Base-by-base conservation (phyloP, 306 rosid species). In the Lathyrus tuberosus region DNA sequence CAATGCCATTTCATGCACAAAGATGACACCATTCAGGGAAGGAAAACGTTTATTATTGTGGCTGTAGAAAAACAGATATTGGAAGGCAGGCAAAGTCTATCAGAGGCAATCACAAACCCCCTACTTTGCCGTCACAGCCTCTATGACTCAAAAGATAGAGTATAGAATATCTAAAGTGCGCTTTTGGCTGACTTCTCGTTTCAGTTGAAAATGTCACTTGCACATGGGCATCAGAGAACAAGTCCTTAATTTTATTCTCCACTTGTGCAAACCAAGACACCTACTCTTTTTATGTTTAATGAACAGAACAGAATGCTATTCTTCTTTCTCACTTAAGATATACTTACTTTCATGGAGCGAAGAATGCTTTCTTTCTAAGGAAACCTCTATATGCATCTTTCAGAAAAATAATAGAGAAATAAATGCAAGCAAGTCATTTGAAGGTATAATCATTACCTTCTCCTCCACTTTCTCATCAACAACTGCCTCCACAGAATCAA, bases 401-500 rank as follows among this genome's bases (percentile, higher is more conserved):
- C 71, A 22, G 14, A 13, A 12, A 30, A 62, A 43, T 40, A 22
- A 35, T 4, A 48, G 13, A 26, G 8, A 8, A 15, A 46, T 60
- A 72, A 58, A 37, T 26, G 33, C 48, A 26, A 8, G 40, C 30
- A 18, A 48, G 53, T 26, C 31, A 60, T 62, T 30, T 41, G 42
- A 74, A 37, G 60, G 52, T 26, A 47, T 10, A 62, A 51, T 15
- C 14, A 71, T 69, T 79, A 89, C 99, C 97, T 95, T 89, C 82
- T 91, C 99, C 83, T 95, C 99, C 70, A 95, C 99, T 87, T 95
- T 95, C 86, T 95, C 99, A 89, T 95, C 99, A 74, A 95, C 95
- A 78, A 87, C 95, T 31, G 95, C 83, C 84, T 91, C 96, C 62
- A 91, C 99, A 30, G 97, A 95, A 60, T 87, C 87, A 74, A 95